Percentiles rank a stretch among this genome's conserved stretches.
phyloP scores from a whole-genome alignment of 75 land plant genomes.

The Cupressus sempervirens region DNA sequence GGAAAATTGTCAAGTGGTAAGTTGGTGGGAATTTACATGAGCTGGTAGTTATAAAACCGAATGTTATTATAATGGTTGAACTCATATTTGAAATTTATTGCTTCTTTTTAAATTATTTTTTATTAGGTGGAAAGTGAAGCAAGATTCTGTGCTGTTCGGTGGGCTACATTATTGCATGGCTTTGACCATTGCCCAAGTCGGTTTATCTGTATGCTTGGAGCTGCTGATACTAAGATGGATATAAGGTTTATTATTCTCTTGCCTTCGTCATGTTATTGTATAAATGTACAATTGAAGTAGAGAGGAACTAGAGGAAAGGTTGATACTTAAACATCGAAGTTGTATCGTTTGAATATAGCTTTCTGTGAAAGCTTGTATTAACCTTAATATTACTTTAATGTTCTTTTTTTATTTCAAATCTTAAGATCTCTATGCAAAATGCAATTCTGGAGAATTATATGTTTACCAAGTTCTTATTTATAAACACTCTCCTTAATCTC shows the following conservation, averaged over 20 bases:
- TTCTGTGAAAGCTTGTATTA: not conserved
- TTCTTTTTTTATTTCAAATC: not conserved
- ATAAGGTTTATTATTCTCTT: slow-evolving; percentile 51
- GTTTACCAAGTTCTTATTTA: not conserved
- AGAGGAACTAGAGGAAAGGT: not conserved
- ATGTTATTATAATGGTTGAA: not conserved
- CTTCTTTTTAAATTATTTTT: not conserved
- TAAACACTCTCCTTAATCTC: not conserved
- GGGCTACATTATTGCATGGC: slow-evolving; percentile 75
- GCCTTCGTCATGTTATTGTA: not conserved
- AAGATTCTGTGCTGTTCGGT: slow-evolving; percentile 83
- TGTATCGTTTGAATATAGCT: not conserved
- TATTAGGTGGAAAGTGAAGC: slow-evolving; percentile 83
- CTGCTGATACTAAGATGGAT: slow-evolving; percentile 83
- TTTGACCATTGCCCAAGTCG: slow-evolving; percentile 84
- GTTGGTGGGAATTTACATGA: not conserved
- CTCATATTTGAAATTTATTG: not conserved
- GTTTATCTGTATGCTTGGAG: slow-evolving; percentile 94
- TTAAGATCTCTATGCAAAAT: not conserved
- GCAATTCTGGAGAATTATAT: not conserved
- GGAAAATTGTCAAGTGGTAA: slow-evolving; percentile 56
- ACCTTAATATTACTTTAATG: not conserved
- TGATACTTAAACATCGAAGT: not conserved
- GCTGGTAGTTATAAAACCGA: not conserved
- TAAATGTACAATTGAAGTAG: not conserved